A percentile compares a stretch with the other conserved stretches of the same genome.
Conservation (phyloP, 2,329 filamentous ascomycete genomes). For the Talaromyces atroroseus region DNA sequence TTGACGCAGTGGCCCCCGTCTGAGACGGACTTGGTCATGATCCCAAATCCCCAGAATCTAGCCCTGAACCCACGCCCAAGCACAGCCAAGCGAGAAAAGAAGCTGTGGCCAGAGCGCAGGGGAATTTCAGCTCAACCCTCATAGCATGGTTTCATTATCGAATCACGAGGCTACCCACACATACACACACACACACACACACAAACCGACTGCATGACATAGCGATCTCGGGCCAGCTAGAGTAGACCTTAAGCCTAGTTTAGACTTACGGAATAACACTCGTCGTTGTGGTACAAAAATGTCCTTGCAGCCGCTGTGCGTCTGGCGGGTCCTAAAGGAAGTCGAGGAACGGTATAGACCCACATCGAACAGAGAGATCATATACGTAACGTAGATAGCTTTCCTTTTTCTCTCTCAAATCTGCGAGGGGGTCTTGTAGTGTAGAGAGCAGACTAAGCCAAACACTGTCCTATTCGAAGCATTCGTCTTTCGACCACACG, state of each 20-base stretch:
- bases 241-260: not conserved
- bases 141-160: not conserved
- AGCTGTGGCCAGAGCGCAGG: slow-evolving; percentile 7
- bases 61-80: not conserved
- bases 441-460: not conserved
- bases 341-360: not conserved
- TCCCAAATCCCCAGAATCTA: not conserved
- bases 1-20: not conserved
- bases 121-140: not conserved
- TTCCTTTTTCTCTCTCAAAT: slow-evolving; percentile 3
- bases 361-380: slow-evolving; percentile 3
- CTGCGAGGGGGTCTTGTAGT: slow-evolving; percentile 9
- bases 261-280: not conserved
- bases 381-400: slow-evolving; percentile 9
- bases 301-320: slow-evolving; percentile 9
- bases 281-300: not conserved
- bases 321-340: slow-evolving; percentile 3
- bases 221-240: not conserved
- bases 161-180: slow-evolving; percentile 6
- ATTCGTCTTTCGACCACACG: not conserved
- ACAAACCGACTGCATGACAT: not conserved
- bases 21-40: not conserved
- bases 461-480: not conserved
- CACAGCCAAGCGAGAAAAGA: slow-evolving; percentile 1
- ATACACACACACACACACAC: not conserved